Evolutionary conservation across 2,329 filamentous ascomycete species (phyloP).

Genomic region (Neonectria neomacrospora): DNA sequence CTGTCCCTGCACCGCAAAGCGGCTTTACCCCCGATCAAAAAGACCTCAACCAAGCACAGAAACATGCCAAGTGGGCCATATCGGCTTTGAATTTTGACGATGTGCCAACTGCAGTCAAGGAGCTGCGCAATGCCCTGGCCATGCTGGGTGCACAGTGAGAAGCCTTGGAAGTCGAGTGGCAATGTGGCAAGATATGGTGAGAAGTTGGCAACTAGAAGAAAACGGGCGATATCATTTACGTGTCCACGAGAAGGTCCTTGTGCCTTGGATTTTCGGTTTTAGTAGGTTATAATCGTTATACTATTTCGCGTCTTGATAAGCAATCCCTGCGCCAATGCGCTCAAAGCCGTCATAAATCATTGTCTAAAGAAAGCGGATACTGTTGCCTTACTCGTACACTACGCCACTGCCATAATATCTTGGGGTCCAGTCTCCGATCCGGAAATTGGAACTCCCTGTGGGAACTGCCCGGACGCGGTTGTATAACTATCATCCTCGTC

Average conservation of each 20-base stretch:
- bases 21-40: constrained; percentile 43
- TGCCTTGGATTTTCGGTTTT: background rate
- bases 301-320: constrained; percentile 22
- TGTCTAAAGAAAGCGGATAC: constrained; percentile 11
- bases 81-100: constrained; percentile 98
- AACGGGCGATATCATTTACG: constrained; percentile 32
- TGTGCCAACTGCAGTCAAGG: constrained; percentile 86
- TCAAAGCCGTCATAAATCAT: constrained; percentile 34
- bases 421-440: background rate
- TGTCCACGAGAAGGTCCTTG: constrained; percentile 10
- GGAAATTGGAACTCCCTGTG: background rate
- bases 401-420: constrained; percentile 29
- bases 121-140: constrained; percentile 80
- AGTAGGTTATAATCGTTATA: constrained; percentile 28
- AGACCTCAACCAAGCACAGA: constrained; percentile 86
- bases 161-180: background rate
- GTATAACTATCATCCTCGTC: constrained; percentile 46
- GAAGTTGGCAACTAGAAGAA: constrained; percentile 24
- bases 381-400: constrained; percentile 6
- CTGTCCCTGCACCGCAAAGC: constrained; percentile 21
- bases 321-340: constrained; percentile 16
- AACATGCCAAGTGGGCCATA: constrained; percentile 97
- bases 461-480: constrained; percentile 2
- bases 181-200: background rate
- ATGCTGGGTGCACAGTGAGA: constrained; percentile 68